A percentile compares a stretch with the other conserved stretches of the same genome.
Conservation (phyloP, 345 rosid genomes). For the Eucalyptus guilfoylei region DNA sequence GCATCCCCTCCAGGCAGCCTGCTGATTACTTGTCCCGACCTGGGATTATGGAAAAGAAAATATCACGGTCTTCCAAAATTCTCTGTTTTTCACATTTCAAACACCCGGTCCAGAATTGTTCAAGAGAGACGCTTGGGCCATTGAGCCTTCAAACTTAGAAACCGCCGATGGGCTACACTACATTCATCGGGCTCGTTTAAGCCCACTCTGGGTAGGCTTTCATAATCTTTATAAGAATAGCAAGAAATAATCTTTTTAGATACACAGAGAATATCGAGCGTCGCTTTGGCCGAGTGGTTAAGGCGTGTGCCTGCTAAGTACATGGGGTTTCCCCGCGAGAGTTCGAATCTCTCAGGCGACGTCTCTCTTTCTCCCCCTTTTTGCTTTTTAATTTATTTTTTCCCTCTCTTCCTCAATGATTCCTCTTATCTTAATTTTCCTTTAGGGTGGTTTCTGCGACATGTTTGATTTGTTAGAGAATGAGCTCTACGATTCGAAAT, state of each 20-base stretch:
- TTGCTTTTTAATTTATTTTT: too few species aligned
- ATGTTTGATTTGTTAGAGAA: background rate
- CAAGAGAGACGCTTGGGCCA: background rate
- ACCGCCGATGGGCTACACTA: background rate
- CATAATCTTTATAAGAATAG: background rate
- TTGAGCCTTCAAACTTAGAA: background rate
- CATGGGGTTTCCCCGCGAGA: conserved; percentile 87
- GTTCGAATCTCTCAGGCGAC: conserved; percentile 79
- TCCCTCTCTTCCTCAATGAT: background rate
- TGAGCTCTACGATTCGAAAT: background rate
- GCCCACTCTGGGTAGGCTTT: background rate
- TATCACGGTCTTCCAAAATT: background rate
- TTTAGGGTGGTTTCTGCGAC: background rate
- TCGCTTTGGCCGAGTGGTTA: conserved; percentile 95
- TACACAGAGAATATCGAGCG: rapidly evolving
- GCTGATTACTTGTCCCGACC: background rate
- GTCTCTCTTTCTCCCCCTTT: background rate
- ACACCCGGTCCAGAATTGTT: background rate
- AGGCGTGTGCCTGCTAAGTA: conserved; percentile 92
- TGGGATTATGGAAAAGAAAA: background rate
- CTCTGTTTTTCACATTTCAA: background rate
- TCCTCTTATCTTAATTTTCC: background rate
- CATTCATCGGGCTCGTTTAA: background rate
- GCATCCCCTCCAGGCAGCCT: background rate
- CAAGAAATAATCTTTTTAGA: rapidly evolving